These are phyloP conservation scores for Bonia amplexicaulis DNA, from an alignment of 176 grass and related monocot genomes.

Conservation along the genomic window DNA sequence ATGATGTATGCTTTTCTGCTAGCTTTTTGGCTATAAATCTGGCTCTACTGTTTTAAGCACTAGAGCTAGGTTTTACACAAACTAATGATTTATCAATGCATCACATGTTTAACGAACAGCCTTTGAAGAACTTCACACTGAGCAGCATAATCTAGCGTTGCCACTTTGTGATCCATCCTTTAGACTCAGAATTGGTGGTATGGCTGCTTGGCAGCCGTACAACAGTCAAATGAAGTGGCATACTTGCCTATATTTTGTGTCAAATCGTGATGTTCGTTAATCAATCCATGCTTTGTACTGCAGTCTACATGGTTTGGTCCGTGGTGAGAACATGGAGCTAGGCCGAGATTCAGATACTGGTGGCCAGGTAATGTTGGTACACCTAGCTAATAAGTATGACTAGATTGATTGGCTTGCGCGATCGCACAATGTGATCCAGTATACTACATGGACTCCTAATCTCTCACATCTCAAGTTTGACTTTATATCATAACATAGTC, in stretches of 20 bases:
- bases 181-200: not conserved
- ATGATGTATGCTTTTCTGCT: not conserved
- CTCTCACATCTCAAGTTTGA: constrained; percentile 3
- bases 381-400: not conserved
- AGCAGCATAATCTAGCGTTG: not conserved
- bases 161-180: not conserved
- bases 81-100: not conserved
- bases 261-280: not conserved
- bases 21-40: not conserved
- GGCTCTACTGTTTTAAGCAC: not conserved
- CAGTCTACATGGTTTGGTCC: constrained; percentile 76
- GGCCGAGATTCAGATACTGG: constrained; percentile 82
- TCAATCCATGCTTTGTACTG: constrained; percentile 2
- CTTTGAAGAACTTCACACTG: not conserved
- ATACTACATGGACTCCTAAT: not conserved
- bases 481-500: not conserved
- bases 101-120: not conserved
- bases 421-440: not conserved
- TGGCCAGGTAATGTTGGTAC: constrained; percentile 57
- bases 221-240: not conserved
- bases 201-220: not conserved
- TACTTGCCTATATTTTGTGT: not conserved
- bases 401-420: not conserved
- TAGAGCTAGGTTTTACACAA: constrained; percentile 1
- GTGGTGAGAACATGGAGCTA: constrained; percentile 86